Evolutionary conservation across 148 eudicot species (phyloP), one percentile per base, ranked within the genome.

Genomic region (Chenopodium album): DNA sequence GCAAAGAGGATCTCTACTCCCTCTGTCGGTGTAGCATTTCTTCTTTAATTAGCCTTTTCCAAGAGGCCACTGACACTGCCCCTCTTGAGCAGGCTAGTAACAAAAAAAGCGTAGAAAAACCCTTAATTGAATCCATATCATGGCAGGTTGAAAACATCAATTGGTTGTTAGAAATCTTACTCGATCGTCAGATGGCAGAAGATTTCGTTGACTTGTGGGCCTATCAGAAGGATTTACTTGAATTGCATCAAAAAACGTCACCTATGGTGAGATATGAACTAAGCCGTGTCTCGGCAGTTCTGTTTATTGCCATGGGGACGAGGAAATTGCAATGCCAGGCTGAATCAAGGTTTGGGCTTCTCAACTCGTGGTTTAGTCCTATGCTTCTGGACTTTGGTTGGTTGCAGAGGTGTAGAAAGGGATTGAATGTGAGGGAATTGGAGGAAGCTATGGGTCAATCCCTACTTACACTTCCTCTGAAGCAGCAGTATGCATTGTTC

Each of bases 401-500:
- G 98, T 69, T 96, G 70, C 97, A 88, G 79, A 90, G 98, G 80
- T 92, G 97, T 80, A 89, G 83, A 79, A 96, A 92, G 79, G 99
- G 99, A 66, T 79, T 96, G 78, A 97, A 91, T 67, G 85, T 91
- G 82, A 91, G 88, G 83, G 91, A 83, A 47, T 68, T 96, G 85
- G 99, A 96, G 84, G 99, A 94, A 85, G 98, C 98, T n/a, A 89
- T 91, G 93, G 99, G 99, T 34, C 98, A 96, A 71, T 80, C 90
- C 37, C 92, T 94, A 12, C 94, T 96, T 75, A 96, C 99, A 9
- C 92, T 96, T 78, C 97, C 98, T 59, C 75, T 96, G 84, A 90
- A 87, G 80, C 90, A 90, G 79, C 98, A 96, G 74, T 88, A 94
- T 26, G 77, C 72, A 10, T 74, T 94, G 81, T 94, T 96, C 79